Evolutionary conservation across 2,329 filamentous ascomycete genomes (phyloP).

Genomic region (Xylariaceae sp.): DNA sequence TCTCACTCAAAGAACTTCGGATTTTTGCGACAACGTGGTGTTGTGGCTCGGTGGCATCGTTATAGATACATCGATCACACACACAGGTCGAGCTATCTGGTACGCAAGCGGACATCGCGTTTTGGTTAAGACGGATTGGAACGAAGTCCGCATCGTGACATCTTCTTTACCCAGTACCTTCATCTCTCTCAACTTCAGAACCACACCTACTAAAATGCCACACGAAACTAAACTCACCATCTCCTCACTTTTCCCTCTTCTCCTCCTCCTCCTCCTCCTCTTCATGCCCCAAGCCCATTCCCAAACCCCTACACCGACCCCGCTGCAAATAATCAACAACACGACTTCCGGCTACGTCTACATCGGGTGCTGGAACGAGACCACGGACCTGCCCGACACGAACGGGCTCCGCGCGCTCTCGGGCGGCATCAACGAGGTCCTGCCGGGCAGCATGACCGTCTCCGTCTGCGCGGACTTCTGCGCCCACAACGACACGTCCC

Average conservation of each 20-base stretch:
- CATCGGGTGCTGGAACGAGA: slow-evolving; percentile 58
- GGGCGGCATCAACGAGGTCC: slow-evolving; percentile 38
- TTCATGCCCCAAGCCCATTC: not conserved
- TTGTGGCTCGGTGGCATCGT: too few species aligned
- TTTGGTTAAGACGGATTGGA: too few species aligned
- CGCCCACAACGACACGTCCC: slow-evolving; percentile 25
- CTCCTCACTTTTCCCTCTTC: not conserved
- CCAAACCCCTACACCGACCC: slow-evolving; percentile 1
- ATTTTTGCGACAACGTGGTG: too few species aligned
- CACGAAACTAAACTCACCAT: not conserved
- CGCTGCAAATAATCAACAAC: slow-evolving; percentile 11
- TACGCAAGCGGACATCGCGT: too few species aligned
- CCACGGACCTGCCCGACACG: slow-evolving; percentile 40
- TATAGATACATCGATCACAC: too few species aligned
- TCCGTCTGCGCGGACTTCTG: slow-evolving; percentile 50
- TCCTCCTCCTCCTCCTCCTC: slow-evolving; percentile 3
- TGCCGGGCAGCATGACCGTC: slow-evolving; percentile 48
- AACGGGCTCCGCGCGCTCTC: slow-evolving; percentile 42
- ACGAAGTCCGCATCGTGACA: too few species aligned
- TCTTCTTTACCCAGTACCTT: too few species aligned
- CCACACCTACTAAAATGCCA: too few species aligned
- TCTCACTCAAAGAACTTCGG: too few species aligned
- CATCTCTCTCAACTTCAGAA: too few species aligned
- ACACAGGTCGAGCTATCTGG: too few species aligned
- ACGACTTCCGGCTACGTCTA: slow-evolving; percentile 41